These are phyloP conservation scores for Colletotrichum sp. DNA, from an alignment of 2,329 filamentous ascomycete species.

Conservation along the genomic window DNA sequence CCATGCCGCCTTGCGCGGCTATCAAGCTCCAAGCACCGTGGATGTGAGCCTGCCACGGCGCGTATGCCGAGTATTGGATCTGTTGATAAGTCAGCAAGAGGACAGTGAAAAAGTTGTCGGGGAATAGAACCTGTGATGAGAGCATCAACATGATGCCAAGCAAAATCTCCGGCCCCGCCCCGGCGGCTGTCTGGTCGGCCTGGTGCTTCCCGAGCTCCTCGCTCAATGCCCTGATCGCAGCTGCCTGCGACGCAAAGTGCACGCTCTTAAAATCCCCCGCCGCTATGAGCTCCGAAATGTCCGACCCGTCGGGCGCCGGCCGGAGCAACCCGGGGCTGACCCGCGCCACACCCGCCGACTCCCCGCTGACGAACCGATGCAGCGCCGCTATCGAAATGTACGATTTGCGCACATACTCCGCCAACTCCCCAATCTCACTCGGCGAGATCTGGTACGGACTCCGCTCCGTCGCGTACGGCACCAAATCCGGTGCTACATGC, in stretches of 20 bases:
- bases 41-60: neutral
- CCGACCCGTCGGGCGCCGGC: neutral
- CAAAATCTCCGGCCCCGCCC: neutral
- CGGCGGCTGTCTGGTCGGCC: neutral
- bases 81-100: fast-evolving
- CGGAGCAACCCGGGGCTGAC: neutral
- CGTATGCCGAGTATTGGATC: conserved; percentile 1
- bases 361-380: neutral
- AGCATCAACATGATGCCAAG: neutral
- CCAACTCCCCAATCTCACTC: neutral
- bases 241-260: neutral
- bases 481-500: neutral
- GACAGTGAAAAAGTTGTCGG: fast-evolving
- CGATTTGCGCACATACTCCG: neutral
- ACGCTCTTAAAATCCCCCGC: neutral
- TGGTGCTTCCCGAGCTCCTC: neutral
- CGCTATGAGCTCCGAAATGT: neutral
- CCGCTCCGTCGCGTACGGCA: neutral
- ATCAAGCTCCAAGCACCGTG: neutral
- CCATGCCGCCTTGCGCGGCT: neutral
- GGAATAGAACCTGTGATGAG: neutral
- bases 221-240: neutral
- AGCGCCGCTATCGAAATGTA: neutral
- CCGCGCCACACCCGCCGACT: neutral
- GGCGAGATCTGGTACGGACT: neutral